These are phyloP conservation scores for Colletotrichum caudatum DNA, from an alignment of 2,329 filamentous ascomycete species.

Conservation along the genomic window DNA sequence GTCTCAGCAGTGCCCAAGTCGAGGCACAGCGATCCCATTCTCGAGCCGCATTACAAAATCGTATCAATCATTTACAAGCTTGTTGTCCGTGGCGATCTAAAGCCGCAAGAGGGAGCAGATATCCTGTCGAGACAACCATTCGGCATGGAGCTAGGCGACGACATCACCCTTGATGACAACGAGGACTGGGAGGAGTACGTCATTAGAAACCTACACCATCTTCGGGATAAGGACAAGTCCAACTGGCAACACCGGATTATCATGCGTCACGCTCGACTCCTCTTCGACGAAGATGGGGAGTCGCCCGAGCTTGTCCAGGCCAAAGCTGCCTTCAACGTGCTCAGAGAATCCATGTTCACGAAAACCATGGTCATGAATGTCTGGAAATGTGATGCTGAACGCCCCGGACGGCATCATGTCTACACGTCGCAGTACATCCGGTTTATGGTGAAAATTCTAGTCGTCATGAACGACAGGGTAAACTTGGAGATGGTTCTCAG, in stretches of 20 bases:
- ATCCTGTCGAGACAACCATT: slow-evolving; percentile 69
- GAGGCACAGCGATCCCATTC: slow-evolving; percentile 77
- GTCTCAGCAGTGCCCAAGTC: slow-evolving; percentile 66
- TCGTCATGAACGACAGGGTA: slow-evolving; percentile 78
- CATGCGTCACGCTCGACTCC: slow-evolving; percentile 73
- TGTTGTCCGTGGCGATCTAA: slow-evolving; percentile 66
- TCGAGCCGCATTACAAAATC: slow-evolving; percentile 95
- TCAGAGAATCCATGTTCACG: slow-evolving; percentile 81
- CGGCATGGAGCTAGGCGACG: slow-evolving; percentile 62
- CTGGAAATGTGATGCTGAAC: slow-evolving; percentile 92
- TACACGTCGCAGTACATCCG: slow-evolving; percentile 89
- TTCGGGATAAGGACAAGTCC: slow-evolving; percentile 83
- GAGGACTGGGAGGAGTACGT: slow-evolving; percentile 73
- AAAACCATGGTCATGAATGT: slow-evolving; percentile 96
- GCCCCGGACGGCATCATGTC: slow-evolving; percentile 87
- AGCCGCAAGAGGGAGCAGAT: slow-evolving; percentile 61
- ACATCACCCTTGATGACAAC: slow-evolving; percentile 63
- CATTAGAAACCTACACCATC: slow-evolving; percentile 62
- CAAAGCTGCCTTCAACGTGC: slow-evolving; percentile 82
- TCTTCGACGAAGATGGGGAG: slow-evolving; percentile 60
- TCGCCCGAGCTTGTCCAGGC: slow-evolving; percentile 72
- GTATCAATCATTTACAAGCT: slow-evolving; percentile 86
- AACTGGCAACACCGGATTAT: slow-evolving; percentile 97
- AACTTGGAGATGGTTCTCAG: slow-evolving; percentile 84
- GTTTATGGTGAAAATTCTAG: slow-evolving; percentile 82